Evolutionary conservation across 495 filamentous ascomycete species (phyloP).

Genomic region (Aspergillus carlsbadensis): DNA sequence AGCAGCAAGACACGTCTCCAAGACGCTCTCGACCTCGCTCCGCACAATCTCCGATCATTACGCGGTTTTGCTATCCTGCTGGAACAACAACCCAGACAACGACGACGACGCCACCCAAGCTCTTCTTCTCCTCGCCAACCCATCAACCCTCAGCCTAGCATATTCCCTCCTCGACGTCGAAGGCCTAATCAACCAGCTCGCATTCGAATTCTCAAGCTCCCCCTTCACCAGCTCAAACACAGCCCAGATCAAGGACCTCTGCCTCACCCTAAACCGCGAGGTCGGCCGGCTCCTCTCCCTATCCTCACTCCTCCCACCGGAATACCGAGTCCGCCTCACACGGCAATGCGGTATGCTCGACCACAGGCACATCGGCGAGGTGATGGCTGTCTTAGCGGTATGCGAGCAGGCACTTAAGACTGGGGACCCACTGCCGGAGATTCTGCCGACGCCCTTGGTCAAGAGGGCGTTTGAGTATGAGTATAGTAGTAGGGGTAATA

Average conservation of each 20-base stretch:
- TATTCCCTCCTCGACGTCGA: constrained; percentile 32
- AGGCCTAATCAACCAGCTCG: constrained; percentile 31
- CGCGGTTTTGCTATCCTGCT: constrained; percentile 44
- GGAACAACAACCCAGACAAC: constrained; percentile 21
- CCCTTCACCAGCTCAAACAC: constrained; percentile 38
- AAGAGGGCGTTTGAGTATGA: constrained; percentile 33
- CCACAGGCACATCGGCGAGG: constrained; percentile 38
- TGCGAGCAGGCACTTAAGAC: constrained; percentile 44
- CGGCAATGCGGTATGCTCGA: constrained; percentile 34
- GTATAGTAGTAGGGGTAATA: too few species aligned
- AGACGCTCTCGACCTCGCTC: constrained; percentile 37
- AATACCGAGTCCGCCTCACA: constrained; percentile 30
- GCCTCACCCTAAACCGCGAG: constrained; percentile 36
- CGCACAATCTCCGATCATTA: constrained; percentile 45
- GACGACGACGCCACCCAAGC: constrained; percentile 29
- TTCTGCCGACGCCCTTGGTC: constrained; percentile 40
- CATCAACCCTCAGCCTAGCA: constrained; percentile 34
- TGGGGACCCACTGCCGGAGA: constrained; percentile 41
- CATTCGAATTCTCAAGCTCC: constrained; percentile 43
- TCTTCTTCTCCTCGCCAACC: constrained; percentile 32
- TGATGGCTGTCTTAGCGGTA: constrained; percentile 41
- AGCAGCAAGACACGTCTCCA: constrained; percentile 42
- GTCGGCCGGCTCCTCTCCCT: constrained; percentile 35
- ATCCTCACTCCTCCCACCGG: constrained; percentile 33
- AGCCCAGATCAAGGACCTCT: constrained; percentile 34